Base-by-base conservation (phyloP, 2,329 filamentous ascomycete genomes). In the Colletotrichum cordylinicola region DNA sequence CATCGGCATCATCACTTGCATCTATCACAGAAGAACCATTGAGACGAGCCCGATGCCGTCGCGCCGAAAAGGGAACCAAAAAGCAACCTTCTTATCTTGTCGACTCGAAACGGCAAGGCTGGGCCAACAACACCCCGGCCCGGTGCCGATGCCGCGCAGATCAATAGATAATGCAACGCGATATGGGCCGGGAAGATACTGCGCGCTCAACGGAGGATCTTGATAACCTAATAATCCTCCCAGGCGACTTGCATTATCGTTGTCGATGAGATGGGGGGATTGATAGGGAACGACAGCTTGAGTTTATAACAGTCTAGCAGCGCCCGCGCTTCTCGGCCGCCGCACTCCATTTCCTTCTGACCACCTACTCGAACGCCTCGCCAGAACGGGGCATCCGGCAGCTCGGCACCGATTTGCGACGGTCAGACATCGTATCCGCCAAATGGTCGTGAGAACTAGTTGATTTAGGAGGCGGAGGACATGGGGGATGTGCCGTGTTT, bases 31-130 rank as follows among this genome's bases (percentile, higher is more conserved):
- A 35, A 55, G 7, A 3, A n/a, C 55, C 66, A 27, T 39, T 33
- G 55, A 16, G 39, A 62, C 61, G 35, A 60, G 33, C 33, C 33
- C 33, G 33, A 35, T 52, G n/a, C 39, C 61, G 39, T 24, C 60
- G 12, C 31, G 29, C 65, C 67, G 56, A 55, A 73, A 74, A 72
- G 18, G 43, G 56, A 60, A 18, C n/a, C 64, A 69, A 64, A 69
- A 74, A 62, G 74, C 58, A 76, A 76, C 74, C 70, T 70, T 74
- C 74, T 76, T 76, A 76, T 76, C 74, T 73, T 43, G 35, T 31
- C 43, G 58, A 52, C 70, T 64, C 16, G 16, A 69, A 56, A 43
- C n/a, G 74, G 64, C 58, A 68, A 69, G 74, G 70, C 70, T 74
- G 58, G 27, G 64, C 70, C 68, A 48, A 56, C 33, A 69, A 61